Evolutionary conservation across 352 stramenopile genomes (phyloP), one percentile per base, ranked within the genome.

Genomic region (Blastocystis sp.): DNA sequence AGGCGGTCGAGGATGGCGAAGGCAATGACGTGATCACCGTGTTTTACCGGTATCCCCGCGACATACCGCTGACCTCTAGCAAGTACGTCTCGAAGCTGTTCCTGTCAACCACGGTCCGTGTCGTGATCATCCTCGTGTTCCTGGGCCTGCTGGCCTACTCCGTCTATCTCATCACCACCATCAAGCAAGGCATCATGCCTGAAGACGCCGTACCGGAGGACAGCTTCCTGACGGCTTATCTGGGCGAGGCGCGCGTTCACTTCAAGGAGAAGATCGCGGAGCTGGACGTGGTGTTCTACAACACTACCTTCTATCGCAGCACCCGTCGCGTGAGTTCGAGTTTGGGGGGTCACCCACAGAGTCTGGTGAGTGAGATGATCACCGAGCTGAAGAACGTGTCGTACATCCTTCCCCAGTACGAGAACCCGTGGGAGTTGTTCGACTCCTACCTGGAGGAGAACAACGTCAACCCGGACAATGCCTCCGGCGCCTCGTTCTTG

Each of bases 391-490:
- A 76, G 19, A 40, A 61, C 5, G 65, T 77, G 19, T 28, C 59
- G 10, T 62, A 77, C 40, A 69, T 77, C 9, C 62, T 87, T 43
- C 7, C 38, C 9, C 69, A 38, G 4, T 62, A 65, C 38, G 77
- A 87, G 28, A 76, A 87, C 23, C 77, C 77, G 5, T 87, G 77
- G 77, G 65, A 87, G 9, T 71, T 60, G 41, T 87, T 87, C 48
- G 59, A 87, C 38, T 9, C 21, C 0, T 87, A 77, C 23, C 52
- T 74, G 3, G 23, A 65, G 45, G 41, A 87, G 48, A 77, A 52
- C 19, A 40, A 78, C 41, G 43, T 87, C 2, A n/a, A 48, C 1
- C 65, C 65, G 10, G 77, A 70, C 10, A 56, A 87, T n/a, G 62
- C 62, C 2, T 52, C n/a, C 17, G 77, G 77, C 1, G 0, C 71